Evolutionary conservation across 768 basidiomycete species (phyloP), one percentile per base, ranked within the genome.

Genomic region (Paxillus ammoniavirescens): DNA sequence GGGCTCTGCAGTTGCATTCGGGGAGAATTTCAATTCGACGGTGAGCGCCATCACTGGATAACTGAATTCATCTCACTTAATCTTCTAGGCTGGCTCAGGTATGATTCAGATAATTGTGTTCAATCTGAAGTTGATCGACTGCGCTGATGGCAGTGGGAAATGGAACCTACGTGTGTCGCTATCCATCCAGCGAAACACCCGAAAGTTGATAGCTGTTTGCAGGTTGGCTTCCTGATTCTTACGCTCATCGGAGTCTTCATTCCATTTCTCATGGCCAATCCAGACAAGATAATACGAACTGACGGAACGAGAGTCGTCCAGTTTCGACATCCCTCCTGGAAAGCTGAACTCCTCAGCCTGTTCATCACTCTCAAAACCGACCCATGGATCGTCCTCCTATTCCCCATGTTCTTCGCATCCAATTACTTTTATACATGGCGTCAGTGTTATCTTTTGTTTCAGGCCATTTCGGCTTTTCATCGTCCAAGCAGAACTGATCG

Each of bases 351-450:
- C 49, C 71, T 77, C 55, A 85, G 83, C 5, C 77, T 93, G 23
- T 90, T 80, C 69, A 54, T 86, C 47, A 81, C 86, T 0, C 73
- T 93, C 45, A 79, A 74, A 49, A 82, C 80, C 2, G 91, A 93
- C 61, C 87, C 87, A 0, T 77, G 81, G 73, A 83, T 93, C 61
- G 26, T 91, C 8, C 70, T 90, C 3, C 81, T 91, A 31, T 89
- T 93, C 74, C 91, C 91, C 31, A 87, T 92, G 85, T 91, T 92
- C 70, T 80, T 90, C 51, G 82, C 87, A 5, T 86, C 84, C 49
- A 91, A 91, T 67, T 91, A 86, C 82, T 91, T 91, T 73, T 90
- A 89, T 63, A 82, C 89, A 10, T 91, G 87, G 87, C 87, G 88
- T 89, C 53, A 63, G 85, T 74, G 15, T 36, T 54, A 30, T 13